A percentile compares a stretch with the other conserved stretches of the same genome.
phyloP scores from a whole-genome alignment of 805 yeast genomes.

The Torulaspora franciscae region DNA sequence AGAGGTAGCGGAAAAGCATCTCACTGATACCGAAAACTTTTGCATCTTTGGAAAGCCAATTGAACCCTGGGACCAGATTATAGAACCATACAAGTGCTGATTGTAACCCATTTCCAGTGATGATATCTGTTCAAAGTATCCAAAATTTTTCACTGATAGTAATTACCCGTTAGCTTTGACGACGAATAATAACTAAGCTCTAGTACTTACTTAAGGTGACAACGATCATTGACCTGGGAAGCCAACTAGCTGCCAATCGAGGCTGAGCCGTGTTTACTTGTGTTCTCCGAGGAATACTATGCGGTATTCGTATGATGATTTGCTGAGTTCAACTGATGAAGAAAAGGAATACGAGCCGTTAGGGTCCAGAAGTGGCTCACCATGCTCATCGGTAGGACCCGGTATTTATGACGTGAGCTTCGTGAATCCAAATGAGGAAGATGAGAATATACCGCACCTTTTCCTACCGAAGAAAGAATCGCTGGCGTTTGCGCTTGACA shows the following conservation, averaged over 20 bases:
- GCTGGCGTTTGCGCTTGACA: not conserved
- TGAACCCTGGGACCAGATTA: not conserved
- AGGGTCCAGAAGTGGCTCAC: conserved; percentile 11
- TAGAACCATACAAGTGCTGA: not conserved
- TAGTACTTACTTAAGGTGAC: no score
- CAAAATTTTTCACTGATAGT: conserved; percentile 5
- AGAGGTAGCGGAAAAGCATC: conserved; percentile 31
- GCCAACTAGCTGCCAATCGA: not conserved
- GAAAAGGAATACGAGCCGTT: conserved; percentile 8
- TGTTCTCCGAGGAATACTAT: conserved; percentile 2
- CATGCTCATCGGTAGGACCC: conserved; percentile 11
- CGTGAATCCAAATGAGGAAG: conserved; percentile 15
- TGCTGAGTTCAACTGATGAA: conserved; percentile 11
- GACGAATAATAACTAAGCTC: no score
- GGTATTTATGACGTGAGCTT: conserved; percentile 14
- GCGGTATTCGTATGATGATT: conserved; percentile 21
- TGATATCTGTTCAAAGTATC: not conserved
- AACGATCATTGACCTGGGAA: no score
- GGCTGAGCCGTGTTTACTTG: not conserved
- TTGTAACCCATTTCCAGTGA: not conserved
- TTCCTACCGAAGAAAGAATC: conserved; percentile 13
- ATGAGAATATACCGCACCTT: conserved; percentile 21
- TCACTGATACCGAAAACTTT: conserved; percentile 9
- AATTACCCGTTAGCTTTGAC: not conserved
- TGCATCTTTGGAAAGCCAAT: conserved; percentile 6